Conservation (phyloP, 345 rosid genomes). For the Euphorbia pulcherrima region DNA sequence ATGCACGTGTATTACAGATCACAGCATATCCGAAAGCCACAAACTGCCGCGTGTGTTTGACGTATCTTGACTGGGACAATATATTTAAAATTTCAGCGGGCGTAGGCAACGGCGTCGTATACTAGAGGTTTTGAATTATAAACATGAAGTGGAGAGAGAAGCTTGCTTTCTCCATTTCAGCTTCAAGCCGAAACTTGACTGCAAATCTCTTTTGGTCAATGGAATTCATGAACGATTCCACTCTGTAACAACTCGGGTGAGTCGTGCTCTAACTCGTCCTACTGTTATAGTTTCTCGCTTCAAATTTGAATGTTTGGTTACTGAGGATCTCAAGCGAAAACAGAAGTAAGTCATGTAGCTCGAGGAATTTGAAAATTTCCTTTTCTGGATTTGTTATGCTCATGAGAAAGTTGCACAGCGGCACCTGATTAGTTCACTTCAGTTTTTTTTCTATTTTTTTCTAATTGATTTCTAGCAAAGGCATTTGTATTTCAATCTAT, state of each 20-base stretch:
- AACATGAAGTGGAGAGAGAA: not conserved
- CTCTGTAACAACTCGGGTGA: slow-evolving; percentile 9
- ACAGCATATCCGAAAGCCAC: too few relatives aligned
- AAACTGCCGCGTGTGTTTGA: slow-evolving; percentile 4
- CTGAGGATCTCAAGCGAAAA: slow-evolving; percentile 1
- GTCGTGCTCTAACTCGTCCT: not conserved
- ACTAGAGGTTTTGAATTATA: not conserved
- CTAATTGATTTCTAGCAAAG: not conserved
- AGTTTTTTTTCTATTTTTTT: not conserved
- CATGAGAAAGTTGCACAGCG: not conserved
- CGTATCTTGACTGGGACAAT: not conserved
- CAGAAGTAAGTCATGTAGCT: not conserved
- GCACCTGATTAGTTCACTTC: not conserved
- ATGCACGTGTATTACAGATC: not conserved
- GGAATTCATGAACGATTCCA: not conserved
- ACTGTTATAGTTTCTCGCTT: not conserved
- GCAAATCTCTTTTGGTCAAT: not conserved
- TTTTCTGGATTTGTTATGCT: not conserved
- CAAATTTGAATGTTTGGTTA: not conserved
- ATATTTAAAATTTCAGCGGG: not conserved
- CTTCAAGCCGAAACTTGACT: not conserved
- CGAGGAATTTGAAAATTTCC: not conserved
- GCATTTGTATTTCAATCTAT: not conserved
- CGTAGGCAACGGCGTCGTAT: slow-evolving; percentile 6
- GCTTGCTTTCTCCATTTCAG: not conserved